phyloP scores from a whole-genome alignment of 768 basidiomycete genomes.

The Tephrocybe rancida region DNA sequence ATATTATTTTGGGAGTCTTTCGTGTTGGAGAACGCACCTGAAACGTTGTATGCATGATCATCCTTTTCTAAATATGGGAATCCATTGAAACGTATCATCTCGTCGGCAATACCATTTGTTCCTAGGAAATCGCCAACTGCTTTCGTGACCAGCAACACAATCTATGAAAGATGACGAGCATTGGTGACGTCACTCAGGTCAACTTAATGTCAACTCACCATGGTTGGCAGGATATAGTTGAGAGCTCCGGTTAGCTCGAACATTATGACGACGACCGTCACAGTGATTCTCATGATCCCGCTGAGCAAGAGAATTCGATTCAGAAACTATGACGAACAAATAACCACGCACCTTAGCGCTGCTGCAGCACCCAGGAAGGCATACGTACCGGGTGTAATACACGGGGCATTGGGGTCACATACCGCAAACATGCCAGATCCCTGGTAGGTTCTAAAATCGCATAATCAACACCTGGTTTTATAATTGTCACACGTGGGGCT shows the following conservation, averaged over 20 bases:
- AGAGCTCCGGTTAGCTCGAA: conserved; percentile 97
- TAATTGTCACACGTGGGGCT: conserved; percentile 19
- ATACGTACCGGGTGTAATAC: conserved; percentile 98
- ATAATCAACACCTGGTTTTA: background rate
- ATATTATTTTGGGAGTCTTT: background rate
- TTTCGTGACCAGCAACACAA: conserved; percentile 94
- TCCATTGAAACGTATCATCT: conserved; percentile 96
- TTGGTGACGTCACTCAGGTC: background rate
- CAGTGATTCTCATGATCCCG: conserved; percentile 95
- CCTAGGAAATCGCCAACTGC: conserved; percentile 96
- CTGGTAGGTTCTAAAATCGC: conserved; percentile 70
- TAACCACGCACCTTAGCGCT: conserved; percentile 68
- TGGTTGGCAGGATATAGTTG: conserved; percentile 96
- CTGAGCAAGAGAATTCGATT: conserved; percentile 40
- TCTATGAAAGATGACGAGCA: conserved; percentile 48
- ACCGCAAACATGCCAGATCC: conserved; percentile 86
- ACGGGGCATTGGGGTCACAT: conserved; percentile 90
- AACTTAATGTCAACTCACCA: conserved; percentile 56
- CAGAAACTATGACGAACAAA: no score
- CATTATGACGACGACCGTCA: conserved; percentile 99
- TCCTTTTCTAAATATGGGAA: conserved; percentile 97
- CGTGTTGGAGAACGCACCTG: conserved; percentile 57
- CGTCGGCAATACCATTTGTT: conserved; percentile 93
- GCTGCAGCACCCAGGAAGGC: conserved; percentile 98
- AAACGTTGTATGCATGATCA: conserved; percentile 88